Evolutionary conservation across 2,329 filamentous ascomycete species (phyloP).

Genomic region (Alternaria longipes): DNA sequence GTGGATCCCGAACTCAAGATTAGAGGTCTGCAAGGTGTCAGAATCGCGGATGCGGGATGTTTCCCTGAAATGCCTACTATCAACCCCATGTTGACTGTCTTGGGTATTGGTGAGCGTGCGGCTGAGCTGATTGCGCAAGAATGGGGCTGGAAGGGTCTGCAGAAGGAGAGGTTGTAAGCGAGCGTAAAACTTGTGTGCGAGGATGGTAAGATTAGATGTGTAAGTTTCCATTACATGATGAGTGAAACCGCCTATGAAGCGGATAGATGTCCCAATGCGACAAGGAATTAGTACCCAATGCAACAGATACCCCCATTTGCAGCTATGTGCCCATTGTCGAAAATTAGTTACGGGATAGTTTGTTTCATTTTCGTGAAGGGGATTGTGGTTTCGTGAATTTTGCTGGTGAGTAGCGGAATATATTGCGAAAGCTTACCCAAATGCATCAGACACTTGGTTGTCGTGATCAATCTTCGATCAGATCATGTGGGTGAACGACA

Average conservation of each 20-base stretch:
- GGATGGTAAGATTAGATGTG: background rate
- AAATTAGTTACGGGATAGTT: no score
- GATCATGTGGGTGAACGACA: no score
- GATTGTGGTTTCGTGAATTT: background rate
- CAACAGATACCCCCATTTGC: background rate
- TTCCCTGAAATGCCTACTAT: slow-evolving; percentile 88
- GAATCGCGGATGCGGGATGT: slow-evolving; percentile 86
- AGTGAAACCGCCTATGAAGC: background rate
- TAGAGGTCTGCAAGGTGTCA: slow-evolving; percentile 74
- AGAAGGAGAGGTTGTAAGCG: slow-evolving; percentile 62
- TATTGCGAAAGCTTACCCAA: no score
- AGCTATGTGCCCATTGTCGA: no score
- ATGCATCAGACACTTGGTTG: no score
- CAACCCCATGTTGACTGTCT: slow-evolving; percentile 94
- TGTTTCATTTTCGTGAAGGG: no score
- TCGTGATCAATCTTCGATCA: no score
- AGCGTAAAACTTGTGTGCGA: no score
- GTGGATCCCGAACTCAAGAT: slow-evolving; percentile 80
- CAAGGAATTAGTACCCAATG: background rate
- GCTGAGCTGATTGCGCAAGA: slow-evolving; percentile 84
- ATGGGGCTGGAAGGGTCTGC: slow-evolving; percentile 69
- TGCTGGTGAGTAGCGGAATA: background rate
- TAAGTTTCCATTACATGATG: background rate
- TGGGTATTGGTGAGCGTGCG: slow-evolving; percentile 81
- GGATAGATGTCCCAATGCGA: background rate